Base-by-base conservation (phyloP, 1,139 yeast genomes). In the Arxiozyma bovina region DNA sequence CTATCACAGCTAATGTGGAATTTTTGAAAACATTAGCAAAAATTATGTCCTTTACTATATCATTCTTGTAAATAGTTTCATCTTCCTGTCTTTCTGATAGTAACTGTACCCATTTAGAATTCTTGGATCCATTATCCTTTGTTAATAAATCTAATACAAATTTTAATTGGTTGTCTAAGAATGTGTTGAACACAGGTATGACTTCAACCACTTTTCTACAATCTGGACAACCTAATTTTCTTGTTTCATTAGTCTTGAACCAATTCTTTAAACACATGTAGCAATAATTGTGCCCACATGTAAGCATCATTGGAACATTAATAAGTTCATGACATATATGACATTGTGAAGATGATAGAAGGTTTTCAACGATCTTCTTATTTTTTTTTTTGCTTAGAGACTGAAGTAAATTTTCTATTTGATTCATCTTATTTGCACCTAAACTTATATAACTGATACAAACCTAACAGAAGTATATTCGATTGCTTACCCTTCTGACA, bases 1-100 rank as follows among this genome's bases (percentile, higher is more conserved):
- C 77, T 53, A 85, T 86, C 2, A 83, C 72, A 0, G 83, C 82
- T 41, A 75, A 68, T 1, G 81, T 78, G 25, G 78, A 70, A 44
- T 63, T 64, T 23, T 74, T 70, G 66, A 85, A 85, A 8, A 77
- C 66, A 40, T 74, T 76, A 1, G 77, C 79, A 69, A 80, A 82
- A 42, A 82, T 61, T 1, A 65, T 63, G 20, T 73, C 70, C 12
- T 64, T 62, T 42, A 56, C 55, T 12, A 63, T 55, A 62, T 80
- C 85, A 45, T 64, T 60, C 53, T 74, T 75, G 63, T 75, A 80
- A 34, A 65, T 70, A 30, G 54, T 52, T 21, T 53, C 55, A 43
- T 54, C 54, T 18, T 53, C 55, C 44, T 54, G 52, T 21, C 58
- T 58, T 50, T 41, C 58, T 12, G 38, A 44, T 25, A 47, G 9